Percentiles rank a stretch among this genome's conserved stretches.
These are phyloP conservation scores for Podosphaera xanthii DNA, from an alignment of 2,329 filamentous ascomycete species.

Conservation along the genomic window DNA sequence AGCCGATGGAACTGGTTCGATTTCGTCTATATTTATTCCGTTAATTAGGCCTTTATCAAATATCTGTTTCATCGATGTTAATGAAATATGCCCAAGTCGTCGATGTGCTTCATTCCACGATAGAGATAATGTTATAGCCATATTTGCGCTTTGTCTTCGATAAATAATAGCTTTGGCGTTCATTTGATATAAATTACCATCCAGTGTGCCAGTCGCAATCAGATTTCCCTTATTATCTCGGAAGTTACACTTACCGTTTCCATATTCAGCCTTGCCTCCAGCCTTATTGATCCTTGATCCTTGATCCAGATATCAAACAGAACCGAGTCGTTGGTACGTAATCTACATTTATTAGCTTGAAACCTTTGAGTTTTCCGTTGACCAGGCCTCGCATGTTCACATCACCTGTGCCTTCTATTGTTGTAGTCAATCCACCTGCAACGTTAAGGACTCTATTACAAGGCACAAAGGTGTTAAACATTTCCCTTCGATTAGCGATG, in stretches of 20 bases:
- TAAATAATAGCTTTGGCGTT: not conserved
- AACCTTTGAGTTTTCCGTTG: not conserved
- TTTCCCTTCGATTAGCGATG: not conserved
- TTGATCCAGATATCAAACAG: not conserved
- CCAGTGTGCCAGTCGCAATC: not conserved
- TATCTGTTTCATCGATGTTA: too few relatives aligned
- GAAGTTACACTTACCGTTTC: not conserved
- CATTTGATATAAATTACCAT: not conserved
- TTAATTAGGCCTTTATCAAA: too few relatives aligned
- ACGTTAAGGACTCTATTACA: not conserved
- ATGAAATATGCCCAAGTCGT: too few relatives aligned
- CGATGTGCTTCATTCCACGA: too few relatives aligned
- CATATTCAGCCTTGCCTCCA: not conserved
- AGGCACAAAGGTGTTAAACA: not conserved
- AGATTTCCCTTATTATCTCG: not conserved
- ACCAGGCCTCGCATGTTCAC: not conserved
- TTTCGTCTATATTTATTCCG: too few relatives aligned
- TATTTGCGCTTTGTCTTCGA: not conserved
- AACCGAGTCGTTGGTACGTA: not conserved
- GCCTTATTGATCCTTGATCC: not conserved
- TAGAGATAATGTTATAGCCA: too few relatives aligned
- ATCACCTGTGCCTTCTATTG: not conserved
- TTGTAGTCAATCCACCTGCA: not conserved
- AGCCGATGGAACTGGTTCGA: too few relatives aligned
- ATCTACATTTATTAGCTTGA: not conserved